Evolutionary conservation across 1,284 basidiomycete genomes (phyloP), one percentile per base, ranked within the genome.

Genomic region (Puccinia polysora): DNA sequence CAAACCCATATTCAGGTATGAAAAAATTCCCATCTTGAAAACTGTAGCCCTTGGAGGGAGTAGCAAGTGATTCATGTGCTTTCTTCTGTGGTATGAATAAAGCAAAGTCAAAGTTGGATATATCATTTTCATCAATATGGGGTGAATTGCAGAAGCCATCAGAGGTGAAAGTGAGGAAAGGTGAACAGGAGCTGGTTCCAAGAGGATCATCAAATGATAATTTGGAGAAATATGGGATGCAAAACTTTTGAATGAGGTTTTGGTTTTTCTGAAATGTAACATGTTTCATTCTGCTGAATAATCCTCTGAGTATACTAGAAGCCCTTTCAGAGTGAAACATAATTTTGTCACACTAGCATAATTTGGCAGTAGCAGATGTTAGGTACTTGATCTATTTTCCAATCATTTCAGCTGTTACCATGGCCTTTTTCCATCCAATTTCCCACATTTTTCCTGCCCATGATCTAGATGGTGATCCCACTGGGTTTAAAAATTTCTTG

Each of bases 61-160:
- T 25, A 45, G 36, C 58, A 28, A 45, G 58, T 25, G n/a, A 40
- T 2, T 40, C 58, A 25, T 45, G 4, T 4, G 25, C 2, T 60
- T 43, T 45, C 18, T 60, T 60, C 18, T 60, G 58, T 15, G 58
- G 38, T 23, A 60, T 34, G n/a, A 60, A 60, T 25, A 60, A 38
- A 28, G 58, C 58, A 60, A 60, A 60, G 4, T 36, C 40, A 60
- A 28, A 60, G 45, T 43, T 25, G 6, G 40, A 40, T 6, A 23
- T 45, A 40, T 30, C 58, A 1, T 30, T 28, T n/a, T 45, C 36
- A 45, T 60, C 58, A 8, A 28, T 1, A 60, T 60, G 58, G 23
- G 58, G 58, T 1, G 6, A 5, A 18, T 45, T 60, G 18, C 36
- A 60, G 25, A 60, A 60, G 0, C 56, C 56, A 43, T 40, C 12